These are phyloP conservation scores for Lolium multiflorum DNA, from an alignment of 176 grass and related monocot species.

Conservation along the genomic window DNA sequence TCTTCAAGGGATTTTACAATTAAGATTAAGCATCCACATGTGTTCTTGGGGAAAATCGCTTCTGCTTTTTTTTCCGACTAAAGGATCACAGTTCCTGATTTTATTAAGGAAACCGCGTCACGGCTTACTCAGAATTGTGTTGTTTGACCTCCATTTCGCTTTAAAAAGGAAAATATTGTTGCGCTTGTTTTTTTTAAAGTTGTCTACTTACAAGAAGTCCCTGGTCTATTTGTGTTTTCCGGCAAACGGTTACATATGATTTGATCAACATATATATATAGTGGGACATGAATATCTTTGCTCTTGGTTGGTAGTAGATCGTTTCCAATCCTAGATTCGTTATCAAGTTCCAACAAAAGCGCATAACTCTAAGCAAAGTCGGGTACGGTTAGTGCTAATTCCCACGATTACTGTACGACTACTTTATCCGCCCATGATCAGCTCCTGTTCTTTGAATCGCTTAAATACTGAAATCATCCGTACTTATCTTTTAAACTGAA, in stretches of 20 bases:
- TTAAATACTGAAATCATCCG: not conserved
- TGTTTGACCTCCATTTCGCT: too few relatives aligned
- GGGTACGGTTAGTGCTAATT: slow-evolving; percentile 26
- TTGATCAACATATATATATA: slow-evolving; percentile 4
- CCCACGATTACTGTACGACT: not conserved
- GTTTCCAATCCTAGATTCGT: slow-evolving; percentile 52
- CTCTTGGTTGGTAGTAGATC: slow-evolving; percentile 35
- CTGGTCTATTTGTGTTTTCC: not conserved
- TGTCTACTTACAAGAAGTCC: not conserved
- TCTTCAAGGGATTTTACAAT: not conserved
- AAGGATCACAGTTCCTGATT: too few relatives aligned
- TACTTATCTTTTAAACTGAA: not conserved
- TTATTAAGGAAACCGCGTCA: too few relatives aligned
- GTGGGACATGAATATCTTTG: slow-evolving; percentile 56
- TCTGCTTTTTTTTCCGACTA: not conserved
- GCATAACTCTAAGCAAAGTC: slow-evolving; percentile 47
- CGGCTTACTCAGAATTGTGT: too few relatives aligned
- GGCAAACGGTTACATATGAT: not conserved
- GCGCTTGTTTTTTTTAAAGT: too few relatives aligned
- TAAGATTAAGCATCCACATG: not conserved
- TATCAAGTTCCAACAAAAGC: slow-evolving; percentile 68
- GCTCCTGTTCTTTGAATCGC: not conserved
- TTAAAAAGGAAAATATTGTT: too few relatives aligned
- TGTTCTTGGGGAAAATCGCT: not conserved
- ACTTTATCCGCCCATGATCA: not conserved